Evolutionary conservation across 2,329 filamentous ascomycete species (phyloP).

Genomic region (Trichoderma asperellum): DNA sequence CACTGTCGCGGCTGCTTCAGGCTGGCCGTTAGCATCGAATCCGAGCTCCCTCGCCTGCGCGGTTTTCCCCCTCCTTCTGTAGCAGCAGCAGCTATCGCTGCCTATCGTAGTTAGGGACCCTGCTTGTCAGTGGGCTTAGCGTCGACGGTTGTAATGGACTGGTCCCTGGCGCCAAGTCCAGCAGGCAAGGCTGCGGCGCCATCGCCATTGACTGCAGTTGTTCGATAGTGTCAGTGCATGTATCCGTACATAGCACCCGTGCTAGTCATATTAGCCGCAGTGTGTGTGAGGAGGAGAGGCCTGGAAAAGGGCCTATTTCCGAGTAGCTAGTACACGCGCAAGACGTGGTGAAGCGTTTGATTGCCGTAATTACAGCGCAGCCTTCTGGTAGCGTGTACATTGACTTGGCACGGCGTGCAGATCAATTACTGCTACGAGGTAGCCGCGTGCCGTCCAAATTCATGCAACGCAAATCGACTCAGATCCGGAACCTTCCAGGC

Average conservation of each 20-base stretch:
- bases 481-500: slow-evolving; percentile 20
- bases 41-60: not conserved
- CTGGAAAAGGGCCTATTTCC: not conserved
- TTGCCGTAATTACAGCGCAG: not conserved
- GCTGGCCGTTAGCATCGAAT: not conserved
- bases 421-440: slow-evolving; percentile 17
- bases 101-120: not conserved
- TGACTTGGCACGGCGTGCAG: not conserved
- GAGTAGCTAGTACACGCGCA: not conserved
- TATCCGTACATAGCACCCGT: not conserved
- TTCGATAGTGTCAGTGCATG: not conserved
- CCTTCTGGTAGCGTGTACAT: not conserved
- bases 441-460: not conserved
- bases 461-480: slow-evolving; percentile 22
- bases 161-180: slow-evolving; percentile 17
- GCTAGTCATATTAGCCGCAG: not conserved
- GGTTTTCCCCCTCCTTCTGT: not conserved
- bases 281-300: not conserved
- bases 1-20: slow-evolving; percentile 21
- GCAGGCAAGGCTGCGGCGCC: slow-evolving; percentile 17
- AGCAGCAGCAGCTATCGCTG: not conserved
- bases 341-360: not conserved
- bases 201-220: not conserved
- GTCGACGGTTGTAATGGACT: not conserved
- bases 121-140: slow-evolving; percentile 18